Conservation (phyloP, 306 rosid species). For the Rubus parviflorus region DNA sequence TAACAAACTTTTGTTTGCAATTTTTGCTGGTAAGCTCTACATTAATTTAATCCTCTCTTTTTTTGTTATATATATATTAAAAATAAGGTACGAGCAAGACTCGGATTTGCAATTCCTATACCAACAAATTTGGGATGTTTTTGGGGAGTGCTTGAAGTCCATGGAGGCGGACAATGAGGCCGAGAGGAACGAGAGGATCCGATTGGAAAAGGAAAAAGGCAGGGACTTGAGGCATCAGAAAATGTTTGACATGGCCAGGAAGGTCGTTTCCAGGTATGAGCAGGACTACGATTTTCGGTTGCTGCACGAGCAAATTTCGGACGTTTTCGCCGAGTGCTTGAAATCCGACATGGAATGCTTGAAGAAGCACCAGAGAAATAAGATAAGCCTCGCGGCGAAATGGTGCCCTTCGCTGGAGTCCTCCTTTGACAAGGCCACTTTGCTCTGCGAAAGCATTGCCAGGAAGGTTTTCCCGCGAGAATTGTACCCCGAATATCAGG, state of each 20-base stretch:
- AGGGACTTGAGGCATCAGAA: slow-evolving; percentile 33
- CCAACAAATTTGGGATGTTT: background rate
- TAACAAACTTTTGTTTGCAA: too few species aligned
- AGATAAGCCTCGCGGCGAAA: slow-evolving; percentile 56
- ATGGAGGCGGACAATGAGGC: slow-evolving; percentile 13
- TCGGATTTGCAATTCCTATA: background rate
- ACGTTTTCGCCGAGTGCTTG: slow-evolving; percentile 50
- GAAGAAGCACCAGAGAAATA: slow-evolving; percentile 19
- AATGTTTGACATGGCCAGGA: slow-evolving; percentile 46
- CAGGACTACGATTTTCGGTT: slow-evolving; percentile 34
- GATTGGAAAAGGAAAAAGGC: slow-evolving; percentile 32
- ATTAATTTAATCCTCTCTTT: background rate
- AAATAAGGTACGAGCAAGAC: background rate
- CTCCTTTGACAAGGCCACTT: slow-evolving; percentile 49
- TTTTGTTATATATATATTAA: background rate
- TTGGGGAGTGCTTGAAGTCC: background rate
- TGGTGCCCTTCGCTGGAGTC: slow-evolving; percentile 72
- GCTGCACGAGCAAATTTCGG: slow-evolving; percentile 48
- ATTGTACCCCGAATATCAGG: slow-evolving; percentile 45
- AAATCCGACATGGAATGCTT: slow-evolving; percentile 44
- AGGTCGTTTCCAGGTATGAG: slow-evolving; percentile 35
- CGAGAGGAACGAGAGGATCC: background rate
- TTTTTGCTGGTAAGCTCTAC: too few species aligned
- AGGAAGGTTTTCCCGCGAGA: slow-evolving; percentile 55
- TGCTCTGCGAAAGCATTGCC: slow-evolving; percentile 62